These are phyloP conservation scores for Aphanomyces euteiches DNA, from an alignment of 352 stramenopile genomes.

Conservation along the genomic window DNA sequence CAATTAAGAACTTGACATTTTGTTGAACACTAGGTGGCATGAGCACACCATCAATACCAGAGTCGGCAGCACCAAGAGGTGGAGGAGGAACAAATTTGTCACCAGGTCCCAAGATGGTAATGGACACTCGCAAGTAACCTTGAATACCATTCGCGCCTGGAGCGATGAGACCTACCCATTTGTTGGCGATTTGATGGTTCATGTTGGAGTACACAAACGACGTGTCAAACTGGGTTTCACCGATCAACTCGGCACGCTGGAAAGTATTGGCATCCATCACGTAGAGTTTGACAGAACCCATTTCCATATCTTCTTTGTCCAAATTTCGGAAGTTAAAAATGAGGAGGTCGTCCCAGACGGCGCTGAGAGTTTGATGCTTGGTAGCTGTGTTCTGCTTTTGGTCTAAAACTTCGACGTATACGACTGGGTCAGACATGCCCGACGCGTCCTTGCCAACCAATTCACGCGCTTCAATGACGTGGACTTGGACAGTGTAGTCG, in stretches of 20 bases:
- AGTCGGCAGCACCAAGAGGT: constrained; percentile 46
- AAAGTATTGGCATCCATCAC: constrained; percentile 86
- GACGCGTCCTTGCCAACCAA: constrained; percentile 84
- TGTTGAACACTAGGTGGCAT: constrained; percentile 74
- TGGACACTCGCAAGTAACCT: constrained; percentile 84
- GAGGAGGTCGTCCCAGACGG: constrained; percentile 80
- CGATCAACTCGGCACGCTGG: constrained; percentile 85
- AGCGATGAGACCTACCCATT: constrained; percentile 85
- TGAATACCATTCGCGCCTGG: constrained; percentile 69
- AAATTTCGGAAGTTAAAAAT: constrained; percentile 75
- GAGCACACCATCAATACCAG: constrained; percentile 58
- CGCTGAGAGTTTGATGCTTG: constrained; percentile 84
- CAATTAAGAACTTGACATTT: constrained; percentile 65
- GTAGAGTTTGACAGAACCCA: constrained; percentile 70
- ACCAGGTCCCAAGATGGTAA: constrained; percentile 83
- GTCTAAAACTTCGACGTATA: constrained; percentile 84
- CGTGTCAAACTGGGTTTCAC: constrained; percentile 78
- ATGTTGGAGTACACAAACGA: constrained; percentile 83
- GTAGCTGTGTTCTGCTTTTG: constrained; percentile 80
- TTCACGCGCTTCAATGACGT: constrained; percentile 87
- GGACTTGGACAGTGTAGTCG: constrained; percentile 86
- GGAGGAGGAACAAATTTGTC: constrained; percentile 76
- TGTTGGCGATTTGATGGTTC: constrained; percentile 86
- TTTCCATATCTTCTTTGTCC: constrained; percentile 80
- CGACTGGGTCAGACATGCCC: constrained; percentile 87